phyloP scores from a whole-genome alignment of 164 flowering plant species.

The Umbellularia californica region DNA sequence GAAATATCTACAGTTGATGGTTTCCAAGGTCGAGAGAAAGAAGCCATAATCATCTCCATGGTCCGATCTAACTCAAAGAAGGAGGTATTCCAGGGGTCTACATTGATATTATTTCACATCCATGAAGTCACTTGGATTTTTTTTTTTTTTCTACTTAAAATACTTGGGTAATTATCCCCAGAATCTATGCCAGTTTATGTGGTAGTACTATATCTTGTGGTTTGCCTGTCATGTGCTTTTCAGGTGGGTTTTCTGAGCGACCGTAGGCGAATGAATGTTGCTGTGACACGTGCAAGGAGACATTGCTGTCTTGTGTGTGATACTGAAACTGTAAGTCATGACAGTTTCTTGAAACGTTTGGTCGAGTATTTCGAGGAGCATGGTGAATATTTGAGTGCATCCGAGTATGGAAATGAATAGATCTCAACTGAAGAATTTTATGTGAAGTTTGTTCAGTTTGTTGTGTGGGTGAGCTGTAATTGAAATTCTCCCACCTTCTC shows the following conservation, averaged over 20 bases:
- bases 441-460: not conserved
- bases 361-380: conserved; percentile 93
- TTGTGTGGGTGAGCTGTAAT: not conserved
- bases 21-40: conserved; percentile 98
- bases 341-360: conserved; percentile 78
- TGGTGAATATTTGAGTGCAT: conserved; percentile 91
- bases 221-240: conserved; percentile 2
- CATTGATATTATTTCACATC: not conserved
- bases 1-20: conserved; percentile 99
- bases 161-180: not conserved
- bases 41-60: conserved; percentile 95
- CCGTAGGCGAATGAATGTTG: conserved; percentile 93
- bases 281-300: conserved; percentile 95
- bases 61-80: conserved; percentile 88
- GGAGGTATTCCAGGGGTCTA: conserved; percentile 47
- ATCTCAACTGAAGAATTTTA: not conserved
- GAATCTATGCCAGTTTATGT: not conserved
- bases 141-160: no score
- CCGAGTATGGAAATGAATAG: conserved; percentile 65
- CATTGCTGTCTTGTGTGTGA: conserved; percentile 95
- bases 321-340: conserved; percentile 83
- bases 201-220: not conserved
- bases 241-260: conserved; percentile 96
- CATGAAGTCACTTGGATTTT: not conserved
- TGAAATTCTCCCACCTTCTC: not conserved